Evolutionary conservation across 2,329 filamentous ascomycete genomes (phyloP).

Genomic region (Apiospora rasikravindrae): DNA sequence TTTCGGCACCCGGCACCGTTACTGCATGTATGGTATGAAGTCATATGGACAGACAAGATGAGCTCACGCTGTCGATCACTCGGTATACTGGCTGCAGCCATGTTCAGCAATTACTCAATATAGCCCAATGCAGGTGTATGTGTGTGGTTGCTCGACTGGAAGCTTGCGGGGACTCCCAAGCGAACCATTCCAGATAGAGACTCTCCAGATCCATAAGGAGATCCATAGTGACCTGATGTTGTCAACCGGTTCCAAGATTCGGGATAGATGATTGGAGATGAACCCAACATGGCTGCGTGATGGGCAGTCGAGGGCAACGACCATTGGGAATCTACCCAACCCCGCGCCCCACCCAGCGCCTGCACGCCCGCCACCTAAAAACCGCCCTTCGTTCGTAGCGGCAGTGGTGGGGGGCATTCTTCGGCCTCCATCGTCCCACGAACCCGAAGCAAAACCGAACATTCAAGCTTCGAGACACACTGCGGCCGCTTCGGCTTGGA

Average conservation of each 20-base stretch:
- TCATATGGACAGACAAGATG: not conserved
- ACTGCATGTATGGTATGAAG: not conserved
- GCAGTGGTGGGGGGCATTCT: conserved; percentile 9
- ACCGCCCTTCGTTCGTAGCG: not conserved
- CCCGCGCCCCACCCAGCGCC: not conserved
- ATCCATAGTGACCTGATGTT: conserved; percentile 15
- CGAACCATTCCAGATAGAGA: not conserved
- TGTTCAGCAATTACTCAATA: not conserved
- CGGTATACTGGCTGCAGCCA: not conserved
- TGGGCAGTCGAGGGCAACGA: not conserved
- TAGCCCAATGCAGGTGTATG: not conserved
- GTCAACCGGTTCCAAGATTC: not conserved
- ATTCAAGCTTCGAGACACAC: conserved; percentile 4
- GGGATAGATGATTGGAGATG: not conserved
- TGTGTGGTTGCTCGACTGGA: not conserved
- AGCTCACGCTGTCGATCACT: not conserved
- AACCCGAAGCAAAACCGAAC: conserved; percentile 15
- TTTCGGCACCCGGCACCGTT: not conserved
- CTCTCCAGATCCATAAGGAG: conserved; percentile 5
- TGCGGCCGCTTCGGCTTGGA: not conserved
- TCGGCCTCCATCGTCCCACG: conserved; percentile 10
- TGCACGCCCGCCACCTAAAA: not conserved
- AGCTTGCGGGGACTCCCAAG: conserved; percentile 3
- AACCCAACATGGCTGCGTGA: not conserved
- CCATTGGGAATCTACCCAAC: not conserved